Evolutionary conservation across 805 yeast species (phyloP), one percentile per base, ranked within the genome.

Genomic region (Candida methanosorbosa): DNA sequence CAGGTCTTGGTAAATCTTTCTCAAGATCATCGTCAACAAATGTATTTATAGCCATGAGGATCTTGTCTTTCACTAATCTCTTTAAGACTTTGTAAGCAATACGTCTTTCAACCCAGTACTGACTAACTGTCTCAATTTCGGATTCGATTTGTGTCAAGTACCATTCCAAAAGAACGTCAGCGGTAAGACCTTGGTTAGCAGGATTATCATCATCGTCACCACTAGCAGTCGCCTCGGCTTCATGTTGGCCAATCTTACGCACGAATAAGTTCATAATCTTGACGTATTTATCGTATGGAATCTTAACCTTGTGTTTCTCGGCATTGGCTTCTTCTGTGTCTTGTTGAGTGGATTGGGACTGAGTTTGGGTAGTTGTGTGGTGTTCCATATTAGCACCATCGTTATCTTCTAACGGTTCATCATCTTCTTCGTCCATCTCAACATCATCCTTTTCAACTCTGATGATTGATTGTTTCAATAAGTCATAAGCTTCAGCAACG

Each of bases 401-500:
- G 14, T 50, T 56, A n/a, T 56, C 66, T 16, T 41, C 56, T 5
- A 49, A 50, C 2, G 38, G 50, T 5, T 43, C 58, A 21, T 40
- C 45, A 22, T 38, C 50, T 18, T 44, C 48, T 19, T 49, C 48
- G 15, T 41, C 59, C 45, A 68, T 56, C 14, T 49, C 50, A 8
- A 36, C 56, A 52, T 30, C 48, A 45, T 67, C 68, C 44, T 72
- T 81, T 54, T 92, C 97, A 27, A 90, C 97, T 41, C 92, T 76
- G 47, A 92, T 86, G 41, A 90, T 88, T 26, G 95, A 83, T 59
- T 86, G 94, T 54, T 92, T 76, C 48, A 92, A 66, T 42, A 92
- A 64, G 49, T 82, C 90, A 56, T 82, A 87, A 0, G 98, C 98
- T 54, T 92, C 97, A 3, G 88, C 81, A 30, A 90, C 97, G 56